A percentile compares a stretch with the other conserved stretches of the same genome.
phyloP scores from a whole-genome alignment of 139 green algal species.

The Helicosporidium sp. region DNA sequence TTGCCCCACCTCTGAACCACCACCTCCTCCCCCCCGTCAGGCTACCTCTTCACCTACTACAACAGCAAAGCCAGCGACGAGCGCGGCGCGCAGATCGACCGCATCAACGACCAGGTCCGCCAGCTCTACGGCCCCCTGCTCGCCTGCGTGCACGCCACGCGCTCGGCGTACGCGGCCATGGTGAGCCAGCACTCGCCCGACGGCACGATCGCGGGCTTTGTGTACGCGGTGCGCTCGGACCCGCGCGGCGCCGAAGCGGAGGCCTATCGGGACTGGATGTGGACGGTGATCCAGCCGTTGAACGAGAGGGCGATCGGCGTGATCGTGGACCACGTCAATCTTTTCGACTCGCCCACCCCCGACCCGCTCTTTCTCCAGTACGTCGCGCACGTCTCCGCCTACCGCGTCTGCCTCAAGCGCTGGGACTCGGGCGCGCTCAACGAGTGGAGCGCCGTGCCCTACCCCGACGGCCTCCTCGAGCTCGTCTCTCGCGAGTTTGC shows the following conservation, averaged over 20 bases:
- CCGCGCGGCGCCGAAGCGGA: conserved; percentile 37
- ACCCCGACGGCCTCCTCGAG: conserved; percentile 44
- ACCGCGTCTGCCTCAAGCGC: conserved; percentile 38
- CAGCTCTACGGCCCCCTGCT: conserved; percentile 65
- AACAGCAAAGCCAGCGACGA: conserved; percentile 56
- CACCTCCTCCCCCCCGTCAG: conserved; percentile 9
- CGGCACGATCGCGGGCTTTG: conserved; percentile 33
- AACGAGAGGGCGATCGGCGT: conserved; percentile 52
- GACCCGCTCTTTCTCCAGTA: conserved; percentile 60
- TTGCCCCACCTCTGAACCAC: background rate
- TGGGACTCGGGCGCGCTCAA: conserved; percentile 26
- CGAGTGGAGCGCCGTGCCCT: conserved; percentile 39
- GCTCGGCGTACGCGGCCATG: conserved; percentile 59
- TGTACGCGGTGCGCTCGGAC: conserved; percentile 18
- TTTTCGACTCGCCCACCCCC: conserved; percentile 38
- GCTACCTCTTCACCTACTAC: conserved; percentile 64
- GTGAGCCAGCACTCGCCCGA: conserved; percentile 52
- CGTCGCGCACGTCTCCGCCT: conserved; percentile 52
- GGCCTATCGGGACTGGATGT: conserved; percentile 62
- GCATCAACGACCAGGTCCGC: conserved; percentile 59
- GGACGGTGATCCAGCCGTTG: conserved; percentile 59
- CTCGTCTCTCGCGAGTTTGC: conserved; percentile 31
- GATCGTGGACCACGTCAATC: conserved; percentile 32
- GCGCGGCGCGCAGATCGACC: conserved; percentile 62
- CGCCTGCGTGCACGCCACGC: conserved; percentile 54